These are phyloP conservation scores for Sporothrix pallida DNA, from an alignment of 2,329 filamentous ascomycete genomes.

Conservation along the genomic window DNA sequence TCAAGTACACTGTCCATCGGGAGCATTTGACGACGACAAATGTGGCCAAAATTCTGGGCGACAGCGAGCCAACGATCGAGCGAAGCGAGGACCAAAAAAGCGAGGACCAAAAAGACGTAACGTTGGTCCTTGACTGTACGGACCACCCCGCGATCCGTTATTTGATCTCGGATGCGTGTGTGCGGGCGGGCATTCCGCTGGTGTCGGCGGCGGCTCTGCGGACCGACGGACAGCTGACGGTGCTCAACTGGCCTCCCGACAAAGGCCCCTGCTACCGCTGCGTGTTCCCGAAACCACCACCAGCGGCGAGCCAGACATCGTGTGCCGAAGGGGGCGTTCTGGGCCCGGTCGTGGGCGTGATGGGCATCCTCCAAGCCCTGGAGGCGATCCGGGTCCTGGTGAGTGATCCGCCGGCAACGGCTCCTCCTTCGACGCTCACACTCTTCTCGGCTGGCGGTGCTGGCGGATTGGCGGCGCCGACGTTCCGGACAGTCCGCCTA, in stretches of 20 bases:
- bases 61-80: conserved; percentile 31
- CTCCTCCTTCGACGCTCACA: conserved; percentile 46
- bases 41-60: conserved; percentile 67
- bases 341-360: conserved; percentile 88
- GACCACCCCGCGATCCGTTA: conserved; percentile 93
- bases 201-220: conserved; percentile 89
- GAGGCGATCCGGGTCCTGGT: conserved; percentile 86
- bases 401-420: not conserved
- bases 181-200: conserved; percentile 77
- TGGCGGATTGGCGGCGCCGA: conserved; percentile 42
- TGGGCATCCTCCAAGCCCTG: conserved; percentile 90
- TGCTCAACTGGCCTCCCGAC: conserved; percentile 80
- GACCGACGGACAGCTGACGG: conserved; percentile 86
- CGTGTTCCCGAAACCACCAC: conserved; percentile 86
- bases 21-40: conserved; percentile 71
- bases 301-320: conserved; percentile 78
- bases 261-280: conserved; percentile 93
- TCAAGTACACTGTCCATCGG: conserved; percentile 67
- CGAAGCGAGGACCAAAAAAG: not conserved
- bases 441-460: conserved; percentile 55
- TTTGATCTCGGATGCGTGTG: conserved; percentile 87
- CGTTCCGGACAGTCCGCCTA: conserved; percentile 77
- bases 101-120: not conserved
- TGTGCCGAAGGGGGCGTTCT: conserved; percentile 94
- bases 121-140: conserved; percentile 82